phyloP scores from a whole-genome alignment of 148 eudicot species.

The Rhododendron simsii region DNA sequence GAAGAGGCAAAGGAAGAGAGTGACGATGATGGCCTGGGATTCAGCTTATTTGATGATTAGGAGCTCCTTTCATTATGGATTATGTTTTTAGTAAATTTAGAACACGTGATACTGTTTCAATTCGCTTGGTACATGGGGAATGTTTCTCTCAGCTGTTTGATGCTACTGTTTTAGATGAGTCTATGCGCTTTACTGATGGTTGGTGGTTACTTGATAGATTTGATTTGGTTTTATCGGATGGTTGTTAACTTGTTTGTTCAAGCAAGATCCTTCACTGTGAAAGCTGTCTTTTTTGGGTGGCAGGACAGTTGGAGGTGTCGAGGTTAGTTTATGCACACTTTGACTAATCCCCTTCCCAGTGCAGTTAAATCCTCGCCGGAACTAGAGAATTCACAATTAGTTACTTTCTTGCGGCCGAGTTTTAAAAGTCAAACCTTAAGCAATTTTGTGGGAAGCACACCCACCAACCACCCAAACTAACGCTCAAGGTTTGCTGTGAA shows the following conservation, averaged over 20 bases:
- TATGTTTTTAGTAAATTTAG: neutral
- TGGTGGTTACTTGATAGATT: neutral
- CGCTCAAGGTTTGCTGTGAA: neutral
- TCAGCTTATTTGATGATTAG: neutral
- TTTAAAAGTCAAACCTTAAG: neutral
- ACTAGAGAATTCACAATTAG: neutral
- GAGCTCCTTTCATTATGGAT: neutral
- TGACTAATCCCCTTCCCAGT: neutral
- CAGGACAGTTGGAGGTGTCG: neutral
- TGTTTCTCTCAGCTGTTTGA: neutral
- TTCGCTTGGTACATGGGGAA: neutral
- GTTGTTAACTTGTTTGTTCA: neutral
- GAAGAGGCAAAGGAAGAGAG: neutral
- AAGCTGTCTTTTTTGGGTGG: neutral
- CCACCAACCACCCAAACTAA: neutral
- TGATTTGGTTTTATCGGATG: neutral
- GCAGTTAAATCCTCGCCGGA: neutral
- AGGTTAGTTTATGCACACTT: neutral
- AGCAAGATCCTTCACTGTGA: neutral
- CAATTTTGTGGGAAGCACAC: no score
- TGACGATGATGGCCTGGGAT: neutral
- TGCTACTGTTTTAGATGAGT: neutral
- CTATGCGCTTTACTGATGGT: neutral
- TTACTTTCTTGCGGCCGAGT: neutral
- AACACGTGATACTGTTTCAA: neutral